Evolutionary conservation across 805 yeast species (phyloP).

Genomic region (Zygosaccharomyces gambellarensis): DNA sequence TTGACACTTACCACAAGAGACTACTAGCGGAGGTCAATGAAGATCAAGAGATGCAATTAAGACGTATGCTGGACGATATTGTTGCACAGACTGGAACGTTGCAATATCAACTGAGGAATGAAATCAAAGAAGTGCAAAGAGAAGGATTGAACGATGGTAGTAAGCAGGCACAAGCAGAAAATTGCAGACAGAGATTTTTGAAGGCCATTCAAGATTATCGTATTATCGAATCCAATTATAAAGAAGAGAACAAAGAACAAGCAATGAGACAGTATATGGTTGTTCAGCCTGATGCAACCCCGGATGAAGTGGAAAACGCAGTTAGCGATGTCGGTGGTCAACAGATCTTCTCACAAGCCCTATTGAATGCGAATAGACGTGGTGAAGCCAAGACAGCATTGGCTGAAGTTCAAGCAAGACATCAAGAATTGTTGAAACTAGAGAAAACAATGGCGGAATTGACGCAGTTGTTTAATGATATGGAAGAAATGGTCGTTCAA

Average conservation of each 20-base stretch:
- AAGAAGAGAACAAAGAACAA: constrained; percentile 76
- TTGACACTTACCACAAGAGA: constrained; percentile 65
- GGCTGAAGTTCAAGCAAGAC: constrained; percentile 93
- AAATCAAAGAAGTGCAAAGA: constrained; percentile 73
- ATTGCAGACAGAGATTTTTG: constrained; percentile 78
- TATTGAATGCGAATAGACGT: constrained; percentile 77
- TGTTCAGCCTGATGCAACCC: constrained; percentile 80
- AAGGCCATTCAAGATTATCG: constrained; percentile 82
- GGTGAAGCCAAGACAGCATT: constrained; percentile 95
- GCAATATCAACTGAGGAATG: constrained; percentile 66
- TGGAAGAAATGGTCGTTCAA: constrained; percentile 94
- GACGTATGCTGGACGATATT: constrained; percentile 71
- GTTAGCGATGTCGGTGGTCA: constrained; percentile 79
- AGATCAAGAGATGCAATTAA: constrained; percentile 61
- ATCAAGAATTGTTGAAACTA: constrained; percentile 88
- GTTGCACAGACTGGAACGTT: constrained; percentile 74
- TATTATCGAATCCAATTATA: constrained; percentile 77
- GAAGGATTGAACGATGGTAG: constrained; percentile 67
- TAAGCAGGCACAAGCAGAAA: constrained; percentile 86
- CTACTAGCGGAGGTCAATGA: constrained; percentile 68
- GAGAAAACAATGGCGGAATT: constrained; percentile 95
- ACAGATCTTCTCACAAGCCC: constrained; percentile 92
- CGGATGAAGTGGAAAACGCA: constrained; percentile 77
- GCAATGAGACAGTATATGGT: constrained; percentile 91
- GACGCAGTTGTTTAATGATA: constrained; percentile 89